phyloP scores from a whole-genome alignment of 495 filamentous ascomycete genomes.

The Parathielavia hyrcaniae region DNA sequence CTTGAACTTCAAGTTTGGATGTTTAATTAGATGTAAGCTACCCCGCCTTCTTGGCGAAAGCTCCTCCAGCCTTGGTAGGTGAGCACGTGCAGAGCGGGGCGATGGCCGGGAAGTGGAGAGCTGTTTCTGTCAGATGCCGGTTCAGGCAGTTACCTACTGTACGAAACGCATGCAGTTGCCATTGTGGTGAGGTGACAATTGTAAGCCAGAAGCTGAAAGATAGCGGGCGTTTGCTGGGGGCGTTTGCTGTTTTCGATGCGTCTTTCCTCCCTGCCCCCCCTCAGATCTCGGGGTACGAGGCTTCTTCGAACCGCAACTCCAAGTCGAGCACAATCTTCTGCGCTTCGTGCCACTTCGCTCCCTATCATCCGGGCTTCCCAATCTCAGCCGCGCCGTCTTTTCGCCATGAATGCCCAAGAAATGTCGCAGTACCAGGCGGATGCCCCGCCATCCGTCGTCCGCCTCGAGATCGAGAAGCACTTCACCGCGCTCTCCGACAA shows the following conservation, averaged over 20 bases:
- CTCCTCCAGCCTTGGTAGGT: background rate
- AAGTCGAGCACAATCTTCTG: background rate
- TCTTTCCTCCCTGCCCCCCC: constrained; percentile 13
- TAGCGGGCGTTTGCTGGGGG: constrained; percentile 5
- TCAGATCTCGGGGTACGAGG: constrained; percentile 20
- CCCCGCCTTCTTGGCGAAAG: background rate
- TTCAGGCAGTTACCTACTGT: constrained; percentile 17
- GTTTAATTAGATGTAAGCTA: background rate
- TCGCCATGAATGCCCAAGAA: constrained; percentile 46
- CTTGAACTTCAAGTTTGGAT: background rate
- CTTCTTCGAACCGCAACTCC: background rate
- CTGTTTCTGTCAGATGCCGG: background rate
- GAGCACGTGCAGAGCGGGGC: constrained; percentile 11
- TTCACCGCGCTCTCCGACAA: constrained; percentile 74
- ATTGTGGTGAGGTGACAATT: background rate
- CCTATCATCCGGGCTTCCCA: constrained; percentile 4
- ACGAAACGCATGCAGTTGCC: constrained; percentile 5
- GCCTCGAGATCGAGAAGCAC: constrained; percentile 79
- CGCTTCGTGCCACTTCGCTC: constrained; percentile 5
- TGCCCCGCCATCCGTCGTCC: constrained; percentile 78
- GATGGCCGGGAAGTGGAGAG: background rate
- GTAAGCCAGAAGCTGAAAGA: background rate
- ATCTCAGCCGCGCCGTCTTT: constrained; percentile 12
- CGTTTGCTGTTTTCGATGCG: constrained; percentile 25
- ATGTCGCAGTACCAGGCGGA: constrained; percentile 77